These are phyloP conservation scores for Petunia axillaris DNA, from an alignment of 257 asterid genomes.

Conservation along the genomic window DNA sequence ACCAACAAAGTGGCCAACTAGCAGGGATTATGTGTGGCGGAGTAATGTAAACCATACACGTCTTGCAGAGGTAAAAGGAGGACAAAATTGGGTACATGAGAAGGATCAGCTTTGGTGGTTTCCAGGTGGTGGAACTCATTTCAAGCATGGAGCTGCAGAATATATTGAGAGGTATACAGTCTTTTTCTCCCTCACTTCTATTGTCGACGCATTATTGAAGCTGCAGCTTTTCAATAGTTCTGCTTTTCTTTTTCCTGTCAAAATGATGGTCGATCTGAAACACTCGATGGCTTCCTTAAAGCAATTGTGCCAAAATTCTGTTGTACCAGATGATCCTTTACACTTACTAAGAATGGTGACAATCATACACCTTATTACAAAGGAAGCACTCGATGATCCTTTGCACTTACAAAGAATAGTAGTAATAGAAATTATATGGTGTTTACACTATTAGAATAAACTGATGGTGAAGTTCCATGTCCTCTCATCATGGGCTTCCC, in stretches of 20 bases:
- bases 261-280: not conserved
- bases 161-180: constrained; percentile 73
- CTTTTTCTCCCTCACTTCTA: constrained; percentile 3
- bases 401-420: too few relatives aligned
- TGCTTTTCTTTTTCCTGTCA: not conserved
- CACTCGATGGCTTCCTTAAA: not conserved
- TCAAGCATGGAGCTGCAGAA: constrained; percentile 95
- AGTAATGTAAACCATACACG: constrained; percentile 90
- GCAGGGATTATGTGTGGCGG: constrained; percentile 94
- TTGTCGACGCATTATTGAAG: not conserved
- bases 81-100: constrained; percentile 96
- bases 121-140: constrained; percentile 99
- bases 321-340: constrained; percentile 5
- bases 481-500: too few relatives aligned
- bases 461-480: too few relatives aligned
- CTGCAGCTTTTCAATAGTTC: not conserved
- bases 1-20: constrained; percentile 89
- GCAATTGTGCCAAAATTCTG: not conserved
- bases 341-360: not conserved
- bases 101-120: constrained; percentile 89
- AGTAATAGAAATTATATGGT: too few relatives aligned
- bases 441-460: too few relatives aligned
- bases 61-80: constrained; percentile 95
- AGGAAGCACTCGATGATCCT: too few relatives aligned
- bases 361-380: too few relatives aligned